Evolutionary conservation across 352 stramenopile genomes (phyloP).

Genomic region (Globisporangium nodosum): DNA sequence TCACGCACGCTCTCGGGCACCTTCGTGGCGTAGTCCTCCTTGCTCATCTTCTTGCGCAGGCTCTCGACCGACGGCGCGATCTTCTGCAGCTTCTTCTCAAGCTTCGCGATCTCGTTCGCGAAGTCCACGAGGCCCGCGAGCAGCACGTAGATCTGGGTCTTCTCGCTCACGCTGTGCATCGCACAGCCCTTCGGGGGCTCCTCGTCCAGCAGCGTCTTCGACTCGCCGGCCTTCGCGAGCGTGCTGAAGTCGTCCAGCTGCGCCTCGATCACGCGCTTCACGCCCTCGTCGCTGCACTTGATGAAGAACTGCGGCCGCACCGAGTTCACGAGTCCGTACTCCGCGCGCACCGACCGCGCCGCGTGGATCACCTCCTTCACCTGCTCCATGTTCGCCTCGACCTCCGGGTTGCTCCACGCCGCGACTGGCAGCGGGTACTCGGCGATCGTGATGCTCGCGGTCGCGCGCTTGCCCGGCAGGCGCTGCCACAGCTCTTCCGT

Average conservation of each 20-base stretch:
- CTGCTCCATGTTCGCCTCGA: conserved; percentile 91
- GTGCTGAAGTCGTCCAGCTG: conserved; percentile 95
- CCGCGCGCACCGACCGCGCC: conserved; percentile 91
- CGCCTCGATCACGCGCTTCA: conserved; percentile 62
- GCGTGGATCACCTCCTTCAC: conserved; percentile 95
- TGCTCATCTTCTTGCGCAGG: conserved; percentile 75
- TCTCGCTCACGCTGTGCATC: conserved; percentile 93
- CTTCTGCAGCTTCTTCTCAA: conserved; percentile 87
- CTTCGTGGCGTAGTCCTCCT: conserved; percentile 76
- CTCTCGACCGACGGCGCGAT: conserved; percentile 66
- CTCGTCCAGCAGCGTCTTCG: conserved; percentile 85
- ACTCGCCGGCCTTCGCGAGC: conserved; percentile 89
- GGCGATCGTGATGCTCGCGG: conserved; percentile 71
- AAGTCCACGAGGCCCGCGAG: conserved; percentile 82
- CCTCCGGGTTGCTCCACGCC: conserved; percentile 82
- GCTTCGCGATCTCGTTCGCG: conserved; percentile 86
- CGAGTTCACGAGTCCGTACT: conserved; percentile 81
- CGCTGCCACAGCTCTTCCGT: conserved; percentile 93
- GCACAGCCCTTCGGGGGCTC: conserved; percentile 83
- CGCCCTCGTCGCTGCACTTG: conserved; percentile 78
- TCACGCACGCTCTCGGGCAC: conserved; percentile 77
- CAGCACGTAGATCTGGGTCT: conserved; percentile 88
- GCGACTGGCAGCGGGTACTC: conserved; percentile 70
- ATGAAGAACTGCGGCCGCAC: conserved; percentile 84
- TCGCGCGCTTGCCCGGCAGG: conserved; percentile 62